Evolutionary conservation across 805 yeast species (phyloP).

Genomic region (Candida broadrunensis): DNA sequence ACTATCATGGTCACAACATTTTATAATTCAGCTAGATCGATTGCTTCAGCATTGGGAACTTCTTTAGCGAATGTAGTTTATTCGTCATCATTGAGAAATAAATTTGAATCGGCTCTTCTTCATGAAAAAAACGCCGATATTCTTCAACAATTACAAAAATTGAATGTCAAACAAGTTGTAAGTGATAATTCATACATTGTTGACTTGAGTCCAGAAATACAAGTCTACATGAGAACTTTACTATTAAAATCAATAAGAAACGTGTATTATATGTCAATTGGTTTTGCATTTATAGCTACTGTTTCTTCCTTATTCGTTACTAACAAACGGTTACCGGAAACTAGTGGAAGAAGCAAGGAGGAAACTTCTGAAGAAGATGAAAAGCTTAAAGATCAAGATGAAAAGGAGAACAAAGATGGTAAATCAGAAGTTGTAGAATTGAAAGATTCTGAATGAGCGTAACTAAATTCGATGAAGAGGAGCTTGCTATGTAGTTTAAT

Average conservation of each 20-base stretch:
- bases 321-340: conserved; percentile 24
- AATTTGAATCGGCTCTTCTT: conserved; percentile 5
- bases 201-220: conserved; percentile 18
- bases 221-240: conserved; percentile 17
- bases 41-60: conserved; percentile 46
- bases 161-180: conserved; percentile 9
- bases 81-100: conserved; percentile 8
- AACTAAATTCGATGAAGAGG: no score
- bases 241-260: conserved; percentile 36
- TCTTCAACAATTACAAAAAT: conserved; percentile 1
- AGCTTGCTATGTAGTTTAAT: no score
- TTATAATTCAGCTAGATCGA: conserved; percentile 41
- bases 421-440: no score
- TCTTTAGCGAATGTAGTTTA: conserved; percentile 17
- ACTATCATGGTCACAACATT: conserved; percentile 47
- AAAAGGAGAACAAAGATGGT: neutral
- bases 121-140: conserved; percentile 5
- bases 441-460: no score
- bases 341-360: neutral
- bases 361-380: no score
- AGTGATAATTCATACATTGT: conserved; percentile 2
- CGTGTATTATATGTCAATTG: conserved; percentile 41
- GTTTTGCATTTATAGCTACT: conserved; percentile 27
- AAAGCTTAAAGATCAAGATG: neutral
- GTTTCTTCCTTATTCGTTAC: conserved; percentile 32